Conservation (phyloP, 2,329 filamentous ascomycete species). For the Neodidymelliopsis sp. region DNA sequence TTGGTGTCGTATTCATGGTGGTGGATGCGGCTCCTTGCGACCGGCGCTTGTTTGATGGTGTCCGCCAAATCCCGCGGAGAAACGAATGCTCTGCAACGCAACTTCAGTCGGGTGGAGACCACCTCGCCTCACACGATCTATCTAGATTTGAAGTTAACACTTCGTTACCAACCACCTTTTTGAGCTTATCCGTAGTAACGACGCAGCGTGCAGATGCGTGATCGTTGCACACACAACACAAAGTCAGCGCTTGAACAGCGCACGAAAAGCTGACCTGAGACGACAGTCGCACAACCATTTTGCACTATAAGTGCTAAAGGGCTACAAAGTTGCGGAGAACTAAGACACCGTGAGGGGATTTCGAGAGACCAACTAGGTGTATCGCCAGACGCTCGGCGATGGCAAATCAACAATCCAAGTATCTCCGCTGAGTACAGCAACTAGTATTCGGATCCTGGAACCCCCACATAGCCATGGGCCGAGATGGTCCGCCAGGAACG, state of each 20-base stretch:
- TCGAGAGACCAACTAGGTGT: background rate
- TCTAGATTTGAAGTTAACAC: too few relatives aligned
- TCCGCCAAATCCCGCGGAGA: slow-evolving; percentile 26
- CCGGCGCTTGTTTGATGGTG: slow-evolving; percentile 3
- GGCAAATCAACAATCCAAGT: slow-evolving; percentile 9
- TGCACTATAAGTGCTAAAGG: slow-evolving; percentile 14
- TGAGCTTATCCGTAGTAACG: slow-evolving; percentile 9
- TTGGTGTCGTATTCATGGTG: too few relatives aligned
- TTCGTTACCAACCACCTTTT: too few relatives aligned
- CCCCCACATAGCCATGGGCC: slow-evolving; percentile 28
- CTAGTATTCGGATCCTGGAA: background rate
- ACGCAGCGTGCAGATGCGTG: background rate
- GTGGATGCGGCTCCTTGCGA: background rate
- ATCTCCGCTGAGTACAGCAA: slow-evolving; percentile 28
- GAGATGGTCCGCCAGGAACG: slow-evolving; percentile 23
- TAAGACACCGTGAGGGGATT: background rate
- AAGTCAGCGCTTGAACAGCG: background rate
- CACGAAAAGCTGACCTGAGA: background rate
- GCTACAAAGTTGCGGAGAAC: background rate
- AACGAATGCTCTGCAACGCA: slow-evolving; percentile 8
- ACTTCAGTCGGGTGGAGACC: slow-evolving; percentile 6
- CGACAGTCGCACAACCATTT: slow-evolving; percentile 7
- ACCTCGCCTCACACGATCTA: slow-evolving; percentile 4
- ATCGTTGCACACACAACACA: background rate
- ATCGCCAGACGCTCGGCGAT: background rate